These are phyloP conservation scores for Colletotrichum sojae DNA, from an alignment of 2,329 filamentous ascomycete species.

Conservation along the genomic window DNA sequence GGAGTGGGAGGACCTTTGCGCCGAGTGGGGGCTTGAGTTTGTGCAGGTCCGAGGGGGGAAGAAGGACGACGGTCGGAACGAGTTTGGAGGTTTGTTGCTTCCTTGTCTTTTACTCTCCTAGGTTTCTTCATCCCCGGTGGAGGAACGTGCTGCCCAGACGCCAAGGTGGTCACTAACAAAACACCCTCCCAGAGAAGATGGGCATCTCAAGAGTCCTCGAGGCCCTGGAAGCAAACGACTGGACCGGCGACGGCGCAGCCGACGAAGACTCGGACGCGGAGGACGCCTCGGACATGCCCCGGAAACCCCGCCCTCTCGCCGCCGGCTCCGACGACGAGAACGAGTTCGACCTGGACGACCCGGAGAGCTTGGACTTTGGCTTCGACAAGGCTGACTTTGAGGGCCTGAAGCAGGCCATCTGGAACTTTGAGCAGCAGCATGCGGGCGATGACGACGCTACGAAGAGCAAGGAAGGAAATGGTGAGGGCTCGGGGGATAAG, in stretches of 20 bases:
- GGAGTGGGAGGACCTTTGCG: constrained; percentile 74
- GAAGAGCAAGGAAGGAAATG: constrained; percentile 17
- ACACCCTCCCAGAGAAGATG: constrained; percentile 62
- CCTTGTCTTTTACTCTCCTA: neutral
- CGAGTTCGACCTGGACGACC: constrained; percentile 55
- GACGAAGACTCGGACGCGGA: constrained; percentile 52
- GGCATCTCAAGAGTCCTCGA: constrained; percentile 72
- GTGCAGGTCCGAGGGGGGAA: constrained; percentile 64
- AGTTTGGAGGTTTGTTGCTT: constrained; percentile 69
- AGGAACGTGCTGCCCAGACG: too few species aligned
- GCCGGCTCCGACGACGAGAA: constrained; percentile 50
- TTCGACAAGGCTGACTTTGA: constrained; percentile 68
- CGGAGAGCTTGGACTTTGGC: constrained; percentile 65
- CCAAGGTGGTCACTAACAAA: constrained; percentile 41
- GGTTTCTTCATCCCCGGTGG: neutral
- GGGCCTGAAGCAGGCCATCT: constrained; percentile 67
- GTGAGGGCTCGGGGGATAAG: constrained; percentile 5
- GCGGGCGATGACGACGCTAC: constrained; percentile 17
- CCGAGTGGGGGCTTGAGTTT: constrained; percentile 73
- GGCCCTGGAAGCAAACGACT: constrained; percentile 77
- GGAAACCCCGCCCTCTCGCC: constrained; percentile 46
- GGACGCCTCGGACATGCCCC: constrained; percentile 44
- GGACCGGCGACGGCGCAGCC: constrained; percentile 55
- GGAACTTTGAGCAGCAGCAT: constrained; percentile 51
- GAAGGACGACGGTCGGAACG: constrained; percentile 61